phyloP scores from a whole-genome alignment of 495 filamentous ascomycete genomes.

The Aspergillus bertholletiae region DNA sequence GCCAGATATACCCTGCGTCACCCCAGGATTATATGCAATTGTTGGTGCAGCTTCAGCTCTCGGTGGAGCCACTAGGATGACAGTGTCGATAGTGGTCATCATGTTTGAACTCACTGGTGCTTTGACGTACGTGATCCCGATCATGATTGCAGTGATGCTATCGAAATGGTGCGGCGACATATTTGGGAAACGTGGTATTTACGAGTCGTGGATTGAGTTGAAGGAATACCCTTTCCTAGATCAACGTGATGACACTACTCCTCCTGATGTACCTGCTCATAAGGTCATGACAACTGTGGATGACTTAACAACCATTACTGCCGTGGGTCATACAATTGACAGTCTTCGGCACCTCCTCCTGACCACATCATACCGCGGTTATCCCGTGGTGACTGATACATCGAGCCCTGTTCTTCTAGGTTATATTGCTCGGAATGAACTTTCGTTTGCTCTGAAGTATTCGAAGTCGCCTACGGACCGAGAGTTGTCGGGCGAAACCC shows the following conservation, averaged over 20 bases:
- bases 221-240: slow-evolving; percentile 96
- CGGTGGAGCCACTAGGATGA: slow-evolving; percentile 97
- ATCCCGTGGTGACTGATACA: slow-evolving; percentile 80
- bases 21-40: slow-evolving; percentile 92
- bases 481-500: slow-evolving; percentile 63
- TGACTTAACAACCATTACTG: slow-evolving; percentile 83
- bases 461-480: slow-evolving; percentile 41
- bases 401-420: slow-evolving; percentile 69
- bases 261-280: slow-evolving; percentile 78
- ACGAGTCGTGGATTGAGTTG: slow-evolving; percentile 96
- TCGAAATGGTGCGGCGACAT: slow-evolving; percentile 98
- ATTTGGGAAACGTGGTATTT: slow-evolving; percentile 90
- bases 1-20: slow-evolving; percentile 86
- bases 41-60: slow-evolving; percentile 95
- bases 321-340: slow-evolving; percentile 78
- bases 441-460: slow-evolving; percentile 70
- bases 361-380: slow-evolving; percentile 79
- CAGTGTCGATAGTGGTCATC: slow-evolving; percentile 93
- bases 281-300: slow-evolving; percentile 91
- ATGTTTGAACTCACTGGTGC: slow-evolving; percentile 99
- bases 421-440: slow-evolving; percentile 90
- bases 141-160: slow-evolving; percentile 99
- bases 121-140: slow-evolving; percentile 92
- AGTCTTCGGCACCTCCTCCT: slow-evolving; percentile 65
- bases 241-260: slow-evolving; percentile 76